Conservation (phyloP, 1,284 basidiomycete genomes). For the Bondarzewia mesenterica region DNA sequence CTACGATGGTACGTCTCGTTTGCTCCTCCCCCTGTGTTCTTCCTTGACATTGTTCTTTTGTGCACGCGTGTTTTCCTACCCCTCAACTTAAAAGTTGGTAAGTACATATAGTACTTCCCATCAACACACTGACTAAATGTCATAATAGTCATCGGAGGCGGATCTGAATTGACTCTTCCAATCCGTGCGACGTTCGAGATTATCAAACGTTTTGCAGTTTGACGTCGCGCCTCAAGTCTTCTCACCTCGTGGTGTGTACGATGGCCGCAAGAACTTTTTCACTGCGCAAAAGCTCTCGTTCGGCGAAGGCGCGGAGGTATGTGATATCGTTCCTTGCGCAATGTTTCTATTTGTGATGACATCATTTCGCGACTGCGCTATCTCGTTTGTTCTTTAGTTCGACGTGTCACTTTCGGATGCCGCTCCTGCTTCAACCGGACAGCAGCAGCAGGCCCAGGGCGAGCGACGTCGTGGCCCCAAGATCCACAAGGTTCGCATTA, state of each 20-base stretch:
- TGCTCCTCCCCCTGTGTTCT: slow-evolving; percentile 2
- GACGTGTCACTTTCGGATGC: slow-evolving; percentile 39
- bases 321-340: background rate
- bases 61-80: background rate
- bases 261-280: slow-evolving; percentile 74
- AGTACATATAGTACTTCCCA: slow-evolving; percentile 34
- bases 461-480: slow-evolving; percentile 32
- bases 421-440: background rate
- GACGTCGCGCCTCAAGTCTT: slow-evolving; percentile 50
- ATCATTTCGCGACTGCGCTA: background rate
- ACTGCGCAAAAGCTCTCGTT: slow-evolving; percentile 48
- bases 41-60: background rate
- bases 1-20: slow-evolving; percentile 52
- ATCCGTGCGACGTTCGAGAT: slow-evolving; percentile 61
- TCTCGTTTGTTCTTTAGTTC: slow-evolving; percentile 40
- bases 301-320: slow-evolving; percentile 25
- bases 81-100: slow-evolving; percentile 29
- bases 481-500: slow-evolving; percentile 52
- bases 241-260: slow-evolving; percentile 59
- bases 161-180: slow-evolving; percentile 59
- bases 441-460: background rate
- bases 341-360: no score
- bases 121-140: background rate
- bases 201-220: slow-evolving; percentile 50
- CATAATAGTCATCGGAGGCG: slow-evolving; percentile 45